Percentiles rank a stretch among this genome's conserved stretches.
Evolutionary conservation across 192 early-diverging fungal genomes (phyloP).

Genomic region (Linnemannia hyalina): DNA sequence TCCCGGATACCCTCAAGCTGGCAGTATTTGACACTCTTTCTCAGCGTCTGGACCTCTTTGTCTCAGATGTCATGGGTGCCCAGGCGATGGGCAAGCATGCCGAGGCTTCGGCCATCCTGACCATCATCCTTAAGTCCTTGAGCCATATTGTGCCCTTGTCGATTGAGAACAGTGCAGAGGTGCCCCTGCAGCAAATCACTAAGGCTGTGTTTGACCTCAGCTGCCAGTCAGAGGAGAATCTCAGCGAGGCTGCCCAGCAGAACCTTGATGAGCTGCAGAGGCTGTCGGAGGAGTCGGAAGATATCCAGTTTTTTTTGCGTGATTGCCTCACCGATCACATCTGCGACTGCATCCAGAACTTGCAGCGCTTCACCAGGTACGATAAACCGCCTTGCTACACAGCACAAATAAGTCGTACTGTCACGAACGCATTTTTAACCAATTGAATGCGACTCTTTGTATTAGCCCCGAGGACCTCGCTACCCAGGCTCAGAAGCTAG

Average conservation of each 20-base stretch:
- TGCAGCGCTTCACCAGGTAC: constrained; percentile 55
- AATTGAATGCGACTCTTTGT: background rate
- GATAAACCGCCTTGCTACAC: background rate
- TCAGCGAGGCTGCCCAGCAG: constrained; percentile 20
- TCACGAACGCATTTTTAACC: background rate
- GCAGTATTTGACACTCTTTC: constrained; percentile 36
- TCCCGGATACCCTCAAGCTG: constrained; percentile 23
- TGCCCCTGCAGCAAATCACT: constrained; percentile 25
- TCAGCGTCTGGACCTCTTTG: constrained; percentile 33
- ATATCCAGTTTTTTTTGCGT: constrained; percentile 23
- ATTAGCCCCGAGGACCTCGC: constrained; percentile 64
- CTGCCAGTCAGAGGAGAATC: constrained; percentile 22
- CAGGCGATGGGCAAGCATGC: constrained; percentile 2
- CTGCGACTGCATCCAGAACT: constrained; percentile 51
- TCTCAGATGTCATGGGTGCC: constrained; percentile 18
- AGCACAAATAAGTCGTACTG: background rate
- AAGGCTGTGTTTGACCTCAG: constrained; percentile 42
- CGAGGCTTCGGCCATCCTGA: constrained; percentile 29
- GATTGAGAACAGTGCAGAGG: constrained; percentile 22
- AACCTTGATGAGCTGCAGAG: constrained; percentile 24
- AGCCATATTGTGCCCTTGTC: constrained; percentile 12
- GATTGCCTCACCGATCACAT: constrained; percentile 45
- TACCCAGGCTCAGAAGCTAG: constrained; percentile 50
- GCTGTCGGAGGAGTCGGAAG: constrained; percentile 37
- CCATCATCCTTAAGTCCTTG: constrained; percentile 16